phyloP scores from a whole-genome alignment of 805 yeast species.

The Cyberlindnera mrakii region DNA sequence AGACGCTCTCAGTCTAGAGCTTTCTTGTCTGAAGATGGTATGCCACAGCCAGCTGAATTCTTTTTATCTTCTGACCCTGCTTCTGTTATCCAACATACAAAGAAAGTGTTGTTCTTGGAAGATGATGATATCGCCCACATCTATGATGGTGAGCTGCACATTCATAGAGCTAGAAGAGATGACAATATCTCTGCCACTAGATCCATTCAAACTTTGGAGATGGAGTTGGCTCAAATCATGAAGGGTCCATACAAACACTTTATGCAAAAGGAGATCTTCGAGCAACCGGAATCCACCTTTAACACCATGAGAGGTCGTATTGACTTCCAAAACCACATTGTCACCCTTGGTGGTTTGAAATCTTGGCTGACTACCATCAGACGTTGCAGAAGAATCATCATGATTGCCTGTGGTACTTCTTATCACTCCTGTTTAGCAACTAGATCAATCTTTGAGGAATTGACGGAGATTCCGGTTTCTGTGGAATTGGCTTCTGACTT shows the following conservation, averaged over 20 bases:
- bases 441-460: conserved; percentile 91
- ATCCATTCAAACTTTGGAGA: conserved; percentile 92
- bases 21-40: conserved; percentile 87
- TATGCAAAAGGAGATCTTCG: conserved; percentile 98
- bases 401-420: conserved; percentile 99
- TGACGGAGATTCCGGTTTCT: conserved; percentile 89
- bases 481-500: conserved; percentile 94
- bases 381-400: conserved; percentile 89
- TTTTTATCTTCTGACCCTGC: conserved; percentile 96
- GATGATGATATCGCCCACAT: conserved; percentile 99
- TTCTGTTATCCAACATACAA: conserved; percentile 93
- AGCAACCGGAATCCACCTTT: conserved; percentile 96
- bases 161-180: conserved; percentile 88
- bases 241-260: conserved; percentile 94
- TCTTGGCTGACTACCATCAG: conserved; percentile 82
- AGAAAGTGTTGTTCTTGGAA: conserved; percentile 91
- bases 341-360: conserved; percentile 86
- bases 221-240: conserved; percentile 97
- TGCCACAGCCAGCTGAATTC: conserved; percentile 91
- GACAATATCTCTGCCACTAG: conserved; percentile 90
- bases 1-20: conserved; percentile 96
- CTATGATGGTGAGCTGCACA: conserved; percentile 96
- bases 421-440: conserved; percentile 98
- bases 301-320: conserved; percentile 99
- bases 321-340: conserved; percentile 73